Conservation (phyloP, 352 stramenopile species). For the Plasmopara muralis region DNA sequence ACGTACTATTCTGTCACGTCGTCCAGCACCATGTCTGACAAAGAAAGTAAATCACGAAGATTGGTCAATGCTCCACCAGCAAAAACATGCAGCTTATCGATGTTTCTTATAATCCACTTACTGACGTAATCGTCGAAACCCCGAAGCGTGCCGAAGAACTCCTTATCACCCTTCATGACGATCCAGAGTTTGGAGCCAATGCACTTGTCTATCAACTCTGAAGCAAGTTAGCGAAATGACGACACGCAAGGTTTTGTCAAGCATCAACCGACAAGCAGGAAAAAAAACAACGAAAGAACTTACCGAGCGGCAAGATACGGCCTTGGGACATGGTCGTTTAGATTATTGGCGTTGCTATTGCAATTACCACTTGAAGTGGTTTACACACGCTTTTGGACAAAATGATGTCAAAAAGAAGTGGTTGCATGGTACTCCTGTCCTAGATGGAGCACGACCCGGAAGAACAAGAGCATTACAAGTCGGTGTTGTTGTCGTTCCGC, state of each 20-base stretch:
- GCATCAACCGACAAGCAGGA: not conserved
- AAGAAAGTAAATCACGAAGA: conserved; percentile 1
- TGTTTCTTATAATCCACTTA: conserved; percentile 33
- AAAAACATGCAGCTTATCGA: not conserved
- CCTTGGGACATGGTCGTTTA: conserved; percentile 54
- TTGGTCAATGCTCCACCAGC: not conserved
- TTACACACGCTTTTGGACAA: no score
- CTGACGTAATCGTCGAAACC: conserved; percentile 97
- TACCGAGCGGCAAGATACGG: conserved; percentile 76
- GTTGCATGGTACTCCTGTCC: not conserved
- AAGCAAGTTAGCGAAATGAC: not conserved
- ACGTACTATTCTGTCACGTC: conserved; percentile 93
- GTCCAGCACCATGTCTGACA: conserved; percentile 88
- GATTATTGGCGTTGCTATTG: not conserved
- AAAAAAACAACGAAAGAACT: conserved; percentile 3
- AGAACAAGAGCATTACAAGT: conserved; percentile 78
- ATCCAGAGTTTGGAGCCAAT: conserved; percentile 98
- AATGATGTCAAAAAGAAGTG: not conserved
- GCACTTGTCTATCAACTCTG: conserved; percentile 99
- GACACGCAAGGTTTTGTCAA: not conserved
- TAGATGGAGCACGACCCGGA: conserved; percentile 54
- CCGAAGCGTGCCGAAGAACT: conserved; percentile 91
- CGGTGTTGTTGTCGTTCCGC: conserved; percentile 78
- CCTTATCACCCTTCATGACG: conserved; percentile 98
- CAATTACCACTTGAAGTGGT: not conserved